phyloP scores from a whole-genome alignment of 768 basidiomycete genomes.

The Leccinum uliginosum region DNA sequence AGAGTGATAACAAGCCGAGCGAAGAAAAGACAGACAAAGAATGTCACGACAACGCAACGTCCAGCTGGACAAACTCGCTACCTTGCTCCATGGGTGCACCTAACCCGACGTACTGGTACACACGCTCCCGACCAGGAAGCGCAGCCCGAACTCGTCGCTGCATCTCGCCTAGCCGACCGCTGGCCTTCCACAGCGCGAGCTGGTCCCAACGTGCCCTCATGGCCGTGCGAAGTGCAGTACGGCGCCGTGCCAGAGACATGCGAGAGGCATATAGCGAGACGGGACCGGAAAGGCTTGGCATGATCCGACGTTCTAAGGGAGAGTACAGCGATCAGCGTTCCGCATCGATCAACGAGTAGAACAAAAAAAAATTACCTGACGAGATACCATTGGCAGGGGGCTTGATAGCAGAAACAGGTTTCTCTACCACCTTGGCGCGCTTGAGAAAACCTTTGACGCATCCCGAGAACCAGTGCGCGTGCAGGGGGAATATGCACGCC shows the following conservation, averaged over 20 bases:
- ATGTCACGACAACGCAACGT: conserved; percentile 9
- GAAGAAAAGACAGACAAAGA: background rate
- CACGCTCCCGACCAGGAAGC: conserved; percentile 24
- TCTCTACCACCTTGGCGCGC: conserved; percentile 16
- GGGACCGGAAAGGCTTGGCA: conserved; percentile 4
- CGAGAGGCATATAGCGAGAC: conserved; percentile 13
- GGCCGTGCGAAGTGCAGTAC: conserved; percentile 25
- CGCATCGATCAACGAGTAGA: background rate
- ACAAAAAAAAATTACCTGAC: conserved; percentile 8
- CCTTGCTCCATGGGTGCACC: background rate
- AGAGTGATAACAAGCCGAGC: background rate
- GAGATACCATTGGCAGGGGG: background rate
- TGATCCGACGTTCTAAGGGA: conserved; percentile 16
- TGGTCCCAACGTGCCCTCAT: conserved; percentile 29
- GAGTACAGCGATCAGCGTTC: background rate
- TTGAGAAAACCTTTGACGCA: conserved; percentile 46
- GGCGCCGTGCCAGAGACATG: conserved; percentile 25
- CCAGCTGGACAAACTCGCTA: background rate
- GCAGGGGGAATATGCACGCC: conserved; percentile 42
- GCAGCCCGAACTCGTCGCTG: conserved; percentile 28
- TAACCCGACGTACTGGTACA: conserved; percentile 30
- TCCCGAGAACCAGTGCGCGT: conserved; percentile 50
- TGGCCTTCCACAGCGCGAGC: conserved; percentile 21
- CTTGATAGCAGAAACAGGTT: conserved; percentile 1
- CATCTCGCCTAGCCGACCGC: conserved; percentile 25